phyloP scores from a whole-genome alignment of 2,329 filamentous ascomycete species.

The Xylariaceae sp. region DNA sequence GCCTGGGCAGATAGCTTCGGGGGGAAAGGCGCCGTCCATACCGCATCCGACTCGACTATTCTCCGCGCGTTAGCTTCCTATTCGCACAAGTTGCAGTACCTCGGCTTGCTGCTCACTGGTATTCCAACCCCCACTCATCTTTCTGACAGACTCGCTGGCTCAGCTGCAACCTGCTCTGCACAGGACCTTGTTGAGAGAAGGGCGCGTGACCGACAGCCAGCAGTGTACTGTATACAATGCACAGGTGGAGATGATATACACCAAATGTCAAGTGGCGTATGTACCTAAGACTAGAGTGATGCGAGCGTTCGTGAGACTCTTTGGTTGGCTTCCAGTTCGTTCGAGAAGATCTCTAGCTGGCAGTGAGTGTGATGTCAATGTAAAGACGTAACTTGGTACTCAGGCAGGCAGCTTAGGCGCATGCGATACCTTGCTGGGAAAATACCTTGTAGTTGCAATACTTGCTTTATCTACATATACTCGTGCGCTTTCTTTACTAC shows the following conservation, averaged over 20 bases:
- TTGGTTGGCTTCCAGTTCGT: neutral
- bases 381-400: no score
- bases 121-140: conserved; percentile 84
- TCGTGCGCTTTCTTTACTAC: no score
- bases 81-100: conserved; percentile 2
- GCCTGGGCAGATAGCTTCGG: neutral
- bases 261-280: neutral
- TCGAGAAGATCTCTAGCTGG: neutral
- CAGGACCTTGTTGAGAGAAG: neutral
- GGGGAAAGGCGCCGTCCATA: conserved; percentile 39
- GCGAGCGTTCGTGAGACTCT: neutral
- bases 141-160: conserved; percentile 20
- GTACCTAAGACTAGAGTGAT: neutral
- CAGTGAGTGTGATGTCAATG: no score
- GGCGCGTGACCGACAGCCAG: neutral
- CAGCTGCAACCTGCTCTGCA: conserved; percentile 16
- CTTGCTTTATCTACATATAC: no score
- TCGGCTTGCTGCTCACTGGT: conserved; percentile 53
- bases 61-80: conserved; percentile 21
- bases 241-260: neutral
- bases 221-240: neutral
- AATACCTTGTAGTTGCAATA: no score
- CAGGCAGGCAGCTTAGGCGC: no score
- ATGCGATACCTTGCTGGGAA: no score
- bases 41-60: conserved; percentile 85